Evolutionary conservation across 139 green algal species (phyloP), one percentile per base, ranked within the genome.

Genomic region (Asterochloris erici): DNA sequence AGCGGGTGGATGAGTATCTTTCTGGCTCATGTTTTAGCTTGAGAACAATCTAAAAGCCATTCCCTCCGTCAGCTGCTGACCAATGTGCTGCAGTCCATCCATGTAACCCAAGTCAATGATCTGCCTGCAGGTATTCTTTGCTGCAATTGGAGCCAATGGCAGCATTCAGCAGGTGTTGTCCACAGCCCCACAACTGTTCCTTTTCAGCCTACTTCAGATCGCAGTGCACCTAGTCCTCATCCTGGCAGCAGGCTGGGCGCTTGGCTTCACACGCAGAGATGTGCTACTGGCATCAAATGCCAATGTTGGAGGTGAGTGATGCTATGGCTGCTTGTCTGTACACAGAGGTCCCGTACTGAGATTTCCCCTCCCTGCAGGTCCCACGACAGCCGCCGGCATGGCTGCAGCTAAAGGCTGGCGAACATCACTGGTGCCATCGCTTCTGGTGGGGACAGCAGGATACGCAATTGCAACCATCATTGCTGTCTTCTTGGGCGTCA

Each of bases 321-420:
- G 74, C 74, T 79, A 12, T 21, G 38, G 26, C 28, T 79, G 11
- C 14, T 15, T 63, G 10, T 61, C 24, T 47, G 14, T 17, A 12
- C 16, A 17, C 21, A 15, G 38, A 62, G 38, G 14, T 24, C 12
- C 29, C 19, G 29, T 27, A 64, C 10, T 47, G 16, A 26, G 38
- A 13, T 14, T 14, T 21, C 19, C 21, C 38, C 10, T 79, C 13
- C n/a, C 11, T 83, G 84, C 86, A 91, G 92, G 95, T 0, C 94
- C 94, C 2, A 95, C 92, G 73, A 98, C 95, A 15, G 94, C 95
- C 0, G 95, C 93, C 9, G 95, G 94, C 81, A 98, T 99, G 95
- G 93, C 94, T 0, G 90, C 91, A 15, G 91, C 94, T 27, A 98
- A 98, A 79, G 90, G 91, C 17, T 99, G 96, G 96, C 85, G 78